Conservation (phyloP, 1,284 basidiomycete genomes). For the Ceratobasidium sp. region DNA sequence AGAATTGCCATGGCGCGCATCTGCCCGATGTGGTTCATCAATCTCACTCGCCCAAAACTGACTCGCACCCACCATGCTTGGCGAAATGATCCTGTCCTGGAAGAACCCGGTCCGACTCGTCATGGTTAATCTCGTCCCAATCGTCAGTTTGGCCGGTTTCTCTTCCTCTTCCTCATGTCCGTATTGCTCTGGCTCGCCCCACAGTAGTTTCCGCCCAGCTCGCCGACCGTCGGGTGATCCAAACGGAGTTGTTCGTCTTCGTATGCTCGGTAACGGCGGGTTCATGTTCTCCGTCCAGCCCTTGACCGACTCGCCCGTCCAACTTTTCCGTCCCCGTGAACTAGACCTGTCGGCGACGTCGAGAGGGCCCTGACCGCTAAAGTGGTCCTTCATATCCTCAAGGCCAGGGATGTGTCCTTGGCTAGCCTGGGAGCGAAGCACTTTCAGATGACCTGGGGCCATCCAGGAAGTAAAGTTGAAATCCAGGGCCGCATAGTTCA, state of each 20-base stretch:
- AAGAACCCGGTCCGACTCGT: conserved; percentile 95
- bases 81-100: conserved; percentile 89
- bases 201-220: conserved; percentile 38
- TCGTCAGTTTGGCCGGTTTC: conserved; percentile 53
- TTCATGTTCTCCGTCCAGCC: conserved; percentile 29
- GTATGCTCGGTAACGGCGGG: background rate
- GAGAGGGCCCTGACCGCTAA: conserved; percentile 84
- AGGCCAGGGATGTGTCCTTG: conserved; percentile 56
- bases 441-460: conserved; percentile 83
- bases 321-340: conserved; percentile 53
- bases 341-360: conserved; percentile 74
- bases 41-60: conserved; percentile 86
- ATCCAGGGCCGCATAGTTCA: conserved; percentile 85
- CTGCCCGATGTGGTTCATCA: conserved; percentile 58
- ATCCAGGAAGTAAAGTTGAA: conserved; percentile 99
- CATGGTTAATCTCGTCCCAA: conserved; percentile 92
- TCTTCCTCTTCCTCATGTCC: conserved; percentile 35
- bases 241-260: conserved; percentile 1
- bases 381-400: conserved; percentile 85
- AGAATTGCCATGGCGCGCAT: conserved; percentile 99
- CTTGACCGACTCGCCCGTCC: conserved; percentile 45
- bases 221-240: conserved; percentile 33
- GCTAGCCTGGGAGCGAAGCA: conserved; percentile 82
- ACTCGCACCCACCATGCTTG: conserved; percentile 78
- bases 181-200: conserved; percentile 33